Conservation (phyloP, 2,329 filamentous ascomycete genomes). For the Gyromitra esculenta region DNA sequence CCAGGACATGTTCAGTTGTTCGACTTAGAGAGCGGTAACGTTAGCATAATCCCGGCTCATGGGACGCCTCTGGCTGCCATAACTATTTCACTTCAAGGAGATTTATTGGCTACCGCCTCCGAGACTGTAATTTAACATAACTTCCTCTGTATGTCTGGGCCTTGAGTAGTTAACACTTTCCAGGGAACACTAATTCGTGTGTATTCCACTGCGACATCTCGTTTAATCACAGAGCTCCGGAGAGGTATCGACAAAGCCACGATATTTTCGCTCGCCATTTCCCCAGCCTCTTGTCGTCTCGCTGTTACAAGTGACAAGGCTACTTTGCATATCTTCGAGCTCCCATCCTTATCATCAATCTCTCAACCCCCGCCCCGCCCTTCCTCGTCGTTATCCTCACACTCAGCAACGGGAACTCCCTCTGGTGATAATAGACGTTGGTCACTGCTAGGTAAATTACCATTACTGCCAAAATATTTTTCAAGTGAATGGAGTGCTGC, state of each 20-base stretch:
- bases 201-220: conserved; percentile 81
- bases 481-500: conserved; percentile 89
- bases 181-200: conserved; percentile 88
- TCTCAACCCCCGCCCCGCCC: conserved; percentile 46
- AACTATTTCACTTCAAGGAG: conserved; percentile 79
- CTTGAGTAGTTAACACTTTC: conserved; percentile 52
- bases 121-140: conserved; percentile 68
- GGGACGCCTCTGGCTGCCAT: conserved; percentile 80
- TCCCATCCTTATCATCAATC: conserved; percentile 63
- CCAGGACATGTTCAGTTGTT: conserved; percentile 89
- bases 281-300: conserved; percentile 78
- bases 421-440: conserved; percentile 76
- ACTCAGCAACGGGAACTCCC: conserved; percentile 54
- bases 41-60: conserved; percentile 94
- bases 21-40: conserved; percentile 78
- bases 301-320: conserved; percentile 97
- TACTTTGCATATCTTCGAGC: conserved; percentile 91
- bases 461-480: conserved; percentile 84
- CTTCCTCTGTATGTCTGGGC: neutral
- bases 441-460: conserved; percentile 84
- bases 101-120: conserved; percentile 87
- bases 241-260: conserved; percentile 87
- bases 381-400: conserved; percentile 44
- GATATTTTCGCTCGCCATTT: conserved; percentile 88
- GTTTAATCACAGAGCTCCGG: conserved; percentile 82